Base-by-base conservation (phyloP, 371 early-diverging fungal species). In the Dinochytrium kinnereticum region DNA sequence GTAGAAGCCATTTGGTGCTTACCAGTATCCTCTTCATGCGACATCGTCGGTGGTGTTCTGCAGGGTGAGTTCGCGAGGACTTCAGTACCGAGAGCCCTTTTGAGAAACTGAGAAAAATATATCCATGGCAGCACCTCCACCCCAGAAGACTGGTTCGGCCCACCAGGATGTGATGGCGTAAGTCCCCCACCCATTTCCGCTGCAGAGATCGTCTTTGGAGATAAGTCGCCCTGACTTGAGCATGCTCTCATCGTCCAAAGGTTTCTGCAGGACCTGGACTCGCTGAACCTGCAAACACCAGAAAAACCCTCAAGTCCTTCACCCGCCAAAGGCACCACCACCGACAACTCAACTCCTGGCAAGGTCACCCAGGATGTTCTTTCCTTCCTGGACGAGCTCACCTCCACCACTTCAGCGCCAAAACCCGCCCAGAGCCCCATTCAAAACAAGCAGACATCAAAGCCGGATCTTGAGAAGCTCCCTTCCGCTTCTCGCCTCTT, bases 361-460 rank as follows among this genome's bases (percentile, higher is more conserved):
- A 15, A 37, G 26, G 3, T 26, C 55, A 24, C 15, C 19, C 51
- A 53, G 13, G 77, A 72, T n/a, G 77, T 76, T 36, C 73, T 76
- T n/a, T 76, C 77, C 51, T 76, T 76, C 49, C 57, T 76, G 50
- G 77, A 76, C 51, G 73, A 76, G 26, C 70, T 76, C 39, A 68
- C 68, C 17, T 21, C 49, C 15, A 2, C 66, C 17, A 5, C 66
- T 7, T 17, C 44, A 21, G 13, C 5, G 44, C 59, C 57, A n/a
- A 13, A 55, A 2, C 28, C 34, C 31, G 5, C 59, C 17, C 5
- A n/a, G 15, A 15, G 17, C 19, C 31, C 59, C 38, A 34, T 59
- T n/a, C 24, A 36, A 26, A 59, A 39, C 15, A 51, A 28, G 15
- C 51, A 34, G 7, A 19, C 39, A 15, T 19, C 70, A 10, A 44